These are phyloP conservation scores for Tylopilus intermedius DNA, from an alignment of 768 basidiomycete genomes.

Conservation along the genomic window DNA sequence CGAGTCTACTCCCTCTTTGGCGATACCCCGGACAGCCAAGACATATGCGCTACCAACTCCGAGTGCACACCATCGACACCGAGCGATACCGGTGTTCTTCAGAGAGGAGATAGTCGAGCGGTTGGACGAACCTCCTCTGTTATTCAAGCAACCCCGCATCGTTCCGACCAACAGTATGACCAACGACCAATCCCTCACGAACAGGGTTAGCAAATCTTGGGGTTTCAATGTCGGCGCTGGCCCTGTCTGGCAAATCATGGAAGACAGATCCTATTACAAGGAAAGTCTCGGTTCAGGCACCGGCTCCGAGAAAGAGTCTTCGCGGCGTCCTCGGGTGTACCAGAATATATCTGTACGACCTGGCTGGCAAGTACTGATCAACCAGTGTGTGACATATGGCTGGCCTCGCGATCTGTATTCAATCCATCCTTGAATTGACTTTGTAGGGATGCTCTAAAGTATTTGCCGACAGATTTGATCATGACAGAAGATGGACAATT, in stretches of 20 bases:
- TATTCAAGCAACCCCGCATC: conserved; percentile 43
- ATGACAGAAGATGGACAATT: conserved; percentile 49
- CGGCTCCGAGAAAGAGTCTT: conserved; percentile 40
- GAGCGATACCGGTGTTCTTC: conserved; percentile 57
- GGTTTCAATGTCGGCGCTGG: conserved; percentile 71
- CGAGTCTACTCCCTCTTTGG: conserved; percentile 3
- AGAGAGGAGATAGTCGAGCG: conserved; percentile 52
- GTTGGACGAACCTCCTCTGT: conserved; percentile 43
- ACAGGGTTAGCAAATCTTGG: conserved; percentile 63
- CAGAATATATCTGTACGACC: conserved; percentile 36
- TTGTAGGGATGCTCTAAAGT: conserved; percentile 50
- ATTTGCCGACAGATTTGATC: conserved; percentile 52
- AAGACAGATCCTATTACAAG: conserved; percentile 77
- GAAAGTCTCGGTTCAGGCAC: conserved; percentile 40
- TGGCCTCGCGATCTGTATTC: conserved; percentile 3
- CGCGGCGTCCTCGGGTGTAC: conserved; percentile 59
- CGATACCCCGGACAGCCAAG: conserved; percentile 27
- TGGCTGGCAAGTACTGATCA: conserved; percentile 43
- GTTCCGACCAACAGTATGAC: conserved; percentile 56
- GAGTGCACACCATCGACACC: conserved; percentile 68
- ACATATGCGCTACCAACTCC: conserved; percentile 59
- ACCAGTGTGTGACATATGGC: conserved; percentile 41
- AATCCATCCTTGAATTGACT: conserved; percentile 1
- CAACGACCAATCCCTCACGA: conserved; percentile 40
- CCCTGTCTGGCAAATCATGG: conserved; percentile 72